Evolutionary conservation across 805 yeast species (phyloP).

Genomic region (Deakozyma indianensis): DNA sequence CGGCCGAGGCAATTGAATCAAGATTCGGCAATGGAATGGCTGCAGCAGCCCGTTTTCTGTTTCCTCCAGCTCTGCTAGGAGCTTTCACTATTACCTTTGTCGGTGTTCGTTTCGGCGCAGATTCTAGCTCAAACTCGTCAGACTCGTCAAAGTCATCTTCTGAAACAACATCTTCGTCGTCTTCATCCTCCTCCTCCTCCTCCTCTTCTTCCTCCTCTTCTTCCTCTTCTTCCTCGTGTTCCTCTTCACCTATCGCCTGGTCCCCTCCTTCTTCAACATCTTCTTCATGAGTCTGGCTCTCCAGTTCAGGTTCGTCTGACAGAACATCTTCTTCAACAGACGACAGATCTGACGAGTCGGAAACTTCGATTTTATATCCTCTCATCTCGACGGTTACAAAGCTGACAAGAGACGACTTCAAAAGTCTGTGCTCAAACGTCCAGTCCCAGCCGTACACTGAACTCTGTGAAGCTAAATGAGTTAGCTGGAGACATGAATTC

Average conservation of each 20-base stretch:
- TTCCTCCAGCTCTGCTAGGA: not conserved
- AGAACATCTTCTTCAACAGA: not conserved
- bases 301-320: not conserved
- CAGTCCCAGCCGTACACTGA: no score
- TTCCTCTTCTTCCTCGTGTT: slow-evolving; percentile 1
- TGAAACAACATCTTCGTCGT: not conserved
- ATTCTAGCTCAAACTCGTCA: not conserved
- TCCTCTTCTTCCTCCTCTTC: slow-evolving; percentile 2
- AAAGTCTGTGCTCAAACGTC: no score
- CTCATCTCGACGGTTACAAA: not conserved
- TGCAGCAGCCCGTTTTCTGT: not conserved
- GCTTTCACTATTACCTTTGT: not conserved
- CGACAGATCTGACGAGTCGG: not conserved
- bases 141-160: slow-evolving; percentile 2
- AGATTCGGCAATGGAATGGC: not conserved
- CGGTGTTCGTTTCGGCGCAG: not conserved
- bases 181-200: slow-evolving; percentile 3
- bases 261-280: not conserved
- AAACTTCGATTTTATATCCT: not conserved
- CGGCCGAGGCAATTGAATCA: not conserved
- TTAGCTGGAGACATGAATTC: no score
- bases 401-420: no score
- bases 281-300: not conserved
- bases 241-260: not conserved
- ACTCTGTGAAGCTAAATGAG: no score